Conservation (phyloP, 2,329 filamentous ascomycete genomes). For the Fusarium sp. region DNA sequence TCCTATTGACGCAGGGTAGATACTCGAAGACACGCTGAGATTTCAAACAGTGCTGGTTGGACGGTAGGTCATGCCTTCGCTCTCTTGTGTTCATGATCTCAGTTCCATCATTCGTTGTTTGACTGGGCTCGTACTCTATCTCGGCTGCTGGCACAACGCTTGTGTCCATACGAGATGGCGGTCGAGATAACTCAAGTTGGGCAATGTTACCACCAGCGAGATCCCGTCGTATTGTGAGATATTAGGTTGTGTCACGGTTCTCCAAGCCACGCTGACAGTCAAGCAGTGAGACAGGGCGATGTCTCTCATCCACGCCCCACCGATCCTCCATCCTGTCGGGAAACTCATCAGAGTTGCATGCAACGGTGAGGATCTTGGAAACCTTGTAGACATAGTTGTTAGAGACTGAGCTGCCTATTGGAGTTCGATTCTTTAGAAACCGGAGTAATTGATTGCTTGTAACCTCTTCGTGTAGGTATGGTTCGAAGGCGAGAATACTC, state of each 20-base stretch:
- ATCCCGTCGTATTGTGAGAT: slow-evolving; percentile 19
- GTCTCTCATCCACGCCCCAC: slow-evolving; percentile 7
- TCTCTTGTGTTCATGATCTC: neutral
- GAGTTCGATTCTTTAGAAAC: neutral
- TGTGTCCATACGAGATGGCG: slow-evolving; percentile 7
- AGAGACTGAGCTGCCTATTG: neutral
- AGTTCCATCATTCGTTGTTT: slow-evolving; percentile 16
- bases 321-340: slow-evolving; percentile 15
- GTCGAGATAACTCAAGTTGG: slow-evolving; percentile 11
- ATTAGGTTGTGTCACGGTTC: slow-evolving; percentile 17
- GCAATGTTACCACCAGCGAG: slow-evolving; percentile 25
- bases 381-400: neutral
- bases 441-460: neutral
- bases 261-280: slow-evolving; percentile 21
- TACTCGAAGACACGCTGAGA: neutral
- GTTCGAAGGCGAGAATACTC: neutral
- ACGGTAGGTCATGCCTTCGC: neutral
- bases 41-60: neutral
- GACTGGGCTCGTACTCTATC: slow-evolving; percentile 14
- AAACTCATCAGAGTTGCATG: slow-evolving; percentile 9
- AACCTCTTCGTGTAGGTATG: neutral
- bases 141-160: slow-evolving; percentile 23
- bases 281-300: slow-evolving; percentile 18
- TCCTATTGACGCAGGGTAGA: neutral
- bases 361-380: slow-evolving; percentile 1